Evolutionary conservation across 352 stramenopile species (phyloP).

Genomic region (Hyaloperonospora brassicae): DNA sequence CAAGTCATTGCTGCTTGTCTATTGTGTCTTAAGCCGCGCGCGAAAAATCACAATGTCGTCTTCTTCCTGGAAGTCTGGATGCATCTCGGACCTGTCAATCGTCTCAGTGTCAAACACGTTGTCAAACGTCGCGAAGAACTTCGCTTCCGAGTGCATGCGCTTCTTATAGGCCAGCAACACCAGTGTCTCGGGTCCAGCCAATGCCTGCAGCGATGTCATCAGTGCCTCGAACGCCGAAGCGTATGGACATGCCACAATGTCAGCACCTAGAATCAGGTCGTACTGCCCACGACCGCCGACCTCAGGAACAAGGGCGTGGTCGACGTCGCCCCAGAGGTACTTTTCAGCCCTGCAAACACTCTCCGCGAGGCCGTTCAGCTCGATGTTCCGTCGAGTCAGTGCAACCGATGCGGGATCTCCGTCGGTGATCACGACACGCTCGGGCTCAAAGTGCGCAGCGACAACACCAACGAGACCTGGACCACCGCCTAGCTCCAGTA

Average conservation of each 20-base stretch:
- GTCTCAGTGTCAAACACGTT: slow-evolving; percentile 38
- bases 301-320: slow-evolving; percentile 20
- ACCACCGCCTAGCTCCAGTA: slow-evolving; percentile 69
- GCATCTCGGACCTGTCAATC: slow-evolving; percentile 38
- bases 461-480: slow-evolving; percentile 69
- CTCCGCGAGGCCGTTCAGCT: slow-evolving; percentile 11
- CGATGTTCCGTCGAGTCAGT: slow-evolving; percentile 56
- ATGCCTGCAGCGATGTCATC: slow-evolving; percentile 38
- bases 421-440: slow-evolving; percentile 55
- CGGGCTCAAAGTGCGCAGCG: slow-evolving; percentile 40
- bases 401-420: slow-evolving; percentile 59
- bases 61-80: slow-evolving; percentile 53
- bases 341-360: slow-evolving; percentile 27
- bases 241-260: slow-evolving; percentile 83
- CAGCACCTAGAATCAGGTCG: slow-evolving; percentile 69
- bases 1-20: slow-evolving; percentile 6
- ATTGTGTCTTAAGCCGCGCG: slow-evolving; percentile 26
- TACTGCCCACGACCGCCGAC: slow-evolving; percentile 20
- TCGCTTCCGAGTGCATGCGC: slow-evolving; percentile 50
- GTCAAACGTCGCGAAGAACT: slow-evolving; percentile 56
- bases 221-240: slow-evolving; percentile 55
- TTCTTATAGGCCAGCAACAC: slow-evolving; percentile 74
- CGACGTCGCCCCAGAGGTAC: slow-evolving; percentile 59
- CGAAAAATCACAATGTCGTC: slow-evolving; percentile 59
- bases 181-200: slow-evolving; percentile 35